Percentiles rank a stretch among this genome's conserved stretches.
These are phyloP conservation scores for Heimioporus sp. DNA, from an alignment of 768 basidiomycete genomes.

Conservation along the genomic window DNA sequence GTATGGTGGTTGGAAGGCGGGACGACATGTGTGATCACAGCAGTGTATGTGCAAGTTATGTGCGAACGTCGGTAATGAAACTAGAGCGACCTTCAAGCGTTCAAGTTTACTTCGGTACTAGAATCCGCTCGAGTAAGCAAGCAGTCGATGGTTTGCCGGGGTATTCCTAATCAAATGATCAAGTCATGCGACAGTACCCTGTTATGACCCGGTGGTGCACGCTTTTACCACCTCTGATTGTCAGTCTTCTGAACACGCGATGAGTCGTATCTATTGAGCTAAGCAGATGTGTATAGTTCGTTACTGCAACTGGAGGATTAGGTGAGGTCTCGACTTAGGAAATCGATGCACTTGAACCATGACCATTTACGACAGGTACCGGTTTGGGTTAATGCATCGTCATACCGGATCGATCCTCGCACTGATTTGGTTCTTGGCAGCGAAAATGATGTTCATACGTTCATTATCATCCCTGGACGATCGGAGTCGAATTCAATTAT, in stretches of 20 bases:
- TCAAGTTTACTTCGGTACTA: conserved; percentile 5
- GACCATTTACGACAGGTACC: not conserved
- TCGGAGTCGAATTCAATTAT: not conserved
- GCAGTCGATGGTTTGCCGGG: not conserved
- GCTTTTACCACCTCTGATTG: not conserved
- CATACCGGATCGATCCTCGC: not conserved
- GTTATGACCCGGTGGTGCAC: not conserved
- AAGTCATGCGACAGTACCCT: conserved; percentile 7
- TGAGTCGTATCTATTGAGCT: not conserved
- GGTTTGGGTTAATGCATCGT: conserved; percentile 4
- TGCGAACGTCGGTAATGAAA: not conserved
- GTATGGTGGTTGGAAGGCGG: conserved; percentile 2
- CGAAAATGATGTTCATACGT: not conserved
- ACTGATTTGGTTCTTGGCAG: not conserved
- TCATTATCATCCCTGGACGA: not conserved
- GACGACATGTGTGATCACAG: not conserved
- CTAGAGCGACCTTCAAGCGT: conserved; percentile 1
- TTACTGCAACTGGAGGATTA: conserved; percentile 2
- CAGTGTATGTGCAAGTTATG: not conserved
- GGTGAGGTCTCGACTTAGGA: not conserved
- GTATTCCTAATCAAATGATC: not conserved
- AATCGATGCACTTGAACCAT: not conserved
- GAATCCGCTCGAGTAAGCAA: conserved; percentile 7
- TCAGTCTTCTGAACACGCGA: not conserved
- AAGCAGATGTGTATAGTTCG: not conserved